Evolutionary conservation across 495 filamentous ascomycete genomes (phyloP), one percentile per base, ranked within the genome.

Genomic region (Aspergillus avenaceus): DNA sequence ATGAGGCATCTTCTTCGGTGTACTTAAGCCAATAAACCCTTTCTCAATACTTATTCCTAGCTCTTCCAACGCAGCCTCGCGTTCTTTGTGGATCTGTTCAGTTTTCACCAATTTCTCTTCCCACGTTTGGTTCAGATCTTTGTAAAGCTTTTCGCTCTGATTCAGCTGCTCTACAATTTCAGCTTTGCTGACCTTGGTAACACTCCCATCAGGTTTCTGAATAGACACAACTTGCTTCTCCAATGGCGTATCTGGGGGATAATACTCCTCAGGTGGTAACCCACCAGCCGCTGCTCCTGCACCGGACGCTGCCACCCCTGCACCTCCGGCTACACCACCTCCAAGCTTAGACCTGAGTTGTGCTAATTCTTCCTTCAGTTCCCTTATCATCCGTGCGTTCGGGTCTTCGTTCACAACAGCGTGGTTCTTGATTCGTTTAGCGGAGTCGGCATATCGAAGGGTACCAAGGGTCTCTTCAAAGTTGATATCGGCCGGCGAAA

Each of bases 391-490:
- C 49, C 92, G 84, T 52, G 93, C 93, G 63, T 99, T 99, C 34
- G 93, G 90, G 72, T 97, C 93, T 63, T 99, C 93, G 73, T 99
- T 99, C 65, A 99, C 87, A 23, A 99, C 95, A 29, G 93, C 93
- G 65, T 99, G 95, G 71, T 99, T 97, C 88, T 97, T 97, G 76
- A 99, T 99, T 56, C 93, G 82, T 71, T 99, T 99, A 19, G 93
- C 93, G 6, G 90, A 96, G 65, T 99, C 93, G 38, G 93, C 93
- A 71, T 99, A 99, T 50, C 93, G 84, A 9, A 99, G 75, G 9
- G 93, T 99, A 65, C 91, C 90, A 6, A 99, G 76, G 11, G 93
- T 97, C 66, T 99, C 93, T 57, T 99, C 93, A 60, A 92, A 99
- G 69, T 99, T 99, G 75, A 99, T 97, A 71, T 99, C 93, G 46